Conservation (phyloP, 805 yeast genomes). For the Cyberlindnera americana region DNA sequence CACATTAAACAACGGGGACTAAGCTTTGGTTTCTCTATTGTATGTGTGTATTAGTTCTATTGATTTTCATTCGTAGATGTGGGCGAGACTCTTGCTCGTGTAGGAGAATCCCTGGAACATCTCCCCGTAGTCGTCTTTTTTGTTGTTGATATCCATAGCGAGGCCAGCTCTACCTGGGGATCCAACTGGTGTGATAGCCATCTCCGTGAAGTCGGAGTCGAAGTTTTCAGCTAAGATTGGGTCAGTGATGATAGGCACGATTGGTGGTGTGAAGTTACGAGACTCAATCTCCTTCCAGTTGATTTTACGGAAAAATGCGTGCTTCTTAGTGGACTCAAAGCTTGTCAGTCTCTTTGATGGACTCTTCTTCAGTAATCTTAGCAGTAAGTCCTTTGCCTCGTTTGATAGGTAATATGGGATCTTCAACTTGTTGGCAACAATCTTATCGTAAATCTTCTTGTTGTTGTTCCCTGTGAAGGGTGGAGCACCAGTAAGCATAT, state of each 20-base stretch:
- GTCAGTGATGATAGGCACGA: constrained; percentile 76
- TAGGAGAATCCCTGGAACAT: constrained; percentile 45
- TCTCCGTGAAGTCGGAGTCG: constrained; percentile 70
- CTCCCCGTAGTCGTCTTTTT: constrained; percentile 15
- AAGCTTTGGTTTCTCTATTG: not conserved
- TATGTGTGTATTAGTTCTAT: not conserved
- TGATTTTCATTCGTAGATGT: constrained; percentile 17
- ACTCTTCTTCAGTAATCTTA: constrained; percentile 63
- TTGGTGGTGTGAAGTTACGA: constrained; percentile 59
- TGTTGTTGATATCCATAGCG: not conserved
- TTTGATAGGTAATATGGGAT: constrained; percentile 73
- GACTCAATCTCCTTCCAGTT: constrained; percentile 61
- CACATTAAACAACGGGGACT: not conserved
- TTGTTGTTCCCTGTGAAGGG: constrained; percentile 85
- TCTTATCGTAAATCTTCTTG: constrained; percentile 71
- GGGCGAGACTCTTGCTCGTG: constrained; percentile 29
- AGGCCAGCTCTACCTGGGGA: constrained; percentile 12
- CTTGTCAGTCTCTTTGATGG: constrained; percentile 63
- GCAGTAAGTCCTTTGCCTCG: constrained; percentile 75
- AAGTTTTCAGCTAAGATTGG: constrained; percentile 84
- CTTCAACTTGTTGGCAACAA: constrained; percentile 60
- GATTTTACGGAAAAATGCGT: constrained; percentile 72
- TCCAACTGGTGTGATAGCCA: constrained; percentile 42
- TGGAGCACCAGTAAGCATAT: constrained; percentile 80
- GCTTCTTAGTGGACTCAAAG: constrained; percentile 55